Evolutionary conservation across 768 basidiomycete genomes (phyloP), one percentile per base, ranked within the genome.

Genomic region (Clathrus columnatus): DNA sequence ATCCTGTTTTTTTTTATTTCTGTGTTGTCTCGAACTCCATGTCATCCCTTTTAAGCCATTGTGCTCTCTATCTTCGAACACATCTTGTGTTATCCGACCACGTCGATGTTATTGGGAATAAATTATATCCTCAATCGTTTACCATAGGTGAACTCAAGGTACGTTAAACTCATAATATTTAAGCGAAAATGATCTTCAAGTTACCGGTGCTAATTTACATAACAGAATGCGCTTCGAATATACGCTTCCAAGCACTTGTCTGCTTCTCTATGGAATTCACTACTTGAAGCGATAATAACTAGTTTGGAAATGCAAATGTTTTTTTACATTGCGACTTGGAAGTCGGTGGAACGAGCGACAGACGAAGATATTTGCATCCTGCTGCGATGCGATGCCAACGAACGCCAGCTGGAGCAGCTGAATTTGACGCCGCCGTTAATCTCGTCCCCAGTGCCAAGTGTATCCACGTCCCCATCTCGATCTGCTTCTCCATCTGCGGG

Each of bases 301-400:
- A 55, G 54, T 36, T 45, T 55, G 17, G 54, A 55, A 45, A 7
- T 48, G 23, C 54, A 55, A 32, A 5, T 30, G 26, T 46, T 48
- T 30, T 47, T 55, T 45, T 55, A 55, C 28, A 48, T 4, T 4
- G 20, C 20, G 10, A 7, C 26, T 18, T 48, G 46, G 46, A 36
- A 2, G 36, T 23, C 21, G 2, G 48, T 21, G 26, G 54, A 55
- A 24, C 29, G 29, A 29, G 23, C 53, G 26, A 48, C 45, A 11
- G 26, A 48, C 43, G 24, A 55, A 23, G 46, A 55, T 55, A 27
- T 55, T 11, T 55, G 54, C 54, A 48, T 55, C 17, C 48, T 55
- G 7, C 46, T 55, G 18, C 48, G 30, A 16, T 55, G 29, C 24
- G 46, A 55, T 7, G 44, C 16, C 7, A 7, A 45, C 20, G 53